These are phyloP conservation scores for Aspergillus incahuasiensis DNA, from an alignment of 495 filamentous ascomycete species.

Conservation along the genomic window DNA sequence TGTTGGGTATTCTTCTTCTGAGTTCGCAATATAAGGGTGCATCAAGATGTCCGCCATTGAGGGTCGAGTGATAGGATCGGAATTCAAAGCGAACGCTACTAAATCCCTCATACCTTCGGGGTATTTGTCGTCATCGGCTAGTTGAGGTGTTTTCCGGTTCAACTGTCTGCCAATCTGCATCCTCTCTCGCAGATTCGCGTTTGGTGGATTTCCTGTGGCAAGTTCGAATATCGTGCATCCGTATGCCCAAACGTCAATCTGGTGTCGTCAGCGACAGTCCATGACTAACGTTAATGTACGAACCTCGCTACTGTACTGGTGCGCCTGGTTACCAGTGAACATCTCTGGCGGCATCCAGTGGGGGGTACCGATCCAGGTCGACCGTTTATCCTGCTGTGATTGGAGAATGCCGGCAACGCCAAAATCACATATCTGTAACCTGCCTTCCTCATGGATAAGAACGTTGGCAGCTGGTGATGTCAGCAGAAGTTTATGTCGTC, in stretches of 20 bases:
- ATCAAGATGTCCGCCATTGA: constrained; percentile 48
- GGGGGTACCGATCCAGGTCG: constrained; percentile 89
- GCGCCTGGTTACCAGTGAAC: constrained; percentile 43
- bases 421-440: constrained; percentile 90
- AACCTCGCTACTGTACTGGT: constrained; percentile 57
- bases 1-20: constrained; percentile 64
- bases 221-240: constrained; percentile 89
- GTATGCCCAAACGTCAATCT: constrained; percentile 95
- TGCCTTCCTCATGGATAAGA: constrained; percentile 80
- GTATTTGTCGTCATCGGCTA: constrained; percentile 67
- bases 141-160: constrained; percentile 54
- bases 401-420: constrained; percentile 88
- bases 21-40: constrained; percentile 50
- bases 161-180: constrained; percentile 60
- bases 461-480: constrained; percentile 69
- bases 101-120: constrained; percentile 68
- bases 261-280: constrained; percentile 15
- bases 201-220: constrained; percentile 81
- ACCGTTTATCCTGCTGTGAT: constrained; percentile 75
- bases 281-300: background rate
- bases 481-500: background rate
- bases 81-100: constrained; percentile 73
- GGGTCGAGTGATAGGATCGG: constrained; percentile 69
- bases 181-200: constrained; percentile 43
- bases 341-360: constrained; percentile 98